Evolutionary conservation across 306 rosid species (phyloP).

Genomic region (Psophocarpus tetragonolobus): DNA sequence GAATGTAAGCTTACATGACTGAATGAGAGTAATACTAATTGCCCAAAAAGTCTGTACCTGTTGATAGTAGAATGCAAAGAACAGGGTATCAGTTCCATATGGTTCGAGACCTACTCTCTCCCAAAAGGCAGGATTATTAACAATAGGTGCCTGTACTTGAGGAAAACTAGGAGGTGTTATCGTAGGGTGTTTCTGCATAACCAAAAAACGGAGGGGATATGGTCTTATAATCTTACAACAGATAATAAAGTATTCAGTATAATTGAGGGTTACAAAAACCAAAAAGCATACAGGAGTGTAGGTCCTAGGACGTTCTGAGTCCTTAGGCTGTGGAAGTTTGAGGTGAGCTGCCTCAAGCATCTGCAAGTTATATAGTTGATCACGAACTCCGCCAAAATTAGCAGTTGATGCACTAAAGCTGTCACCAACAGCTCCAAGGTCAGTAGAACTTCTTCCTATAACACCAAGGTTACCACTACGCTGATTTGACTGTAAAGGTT

Average conservation of each 20-base stretch:
- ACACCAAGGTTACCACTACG: constrained; percentile 74
- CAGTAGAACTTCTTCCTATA: constrained; percentile 79
- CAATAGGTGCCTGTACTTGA: constrained; percentile 84
- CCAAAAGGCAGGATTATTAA: constrained; percentile 83
- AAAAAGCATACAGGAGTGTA: constrained; percentile 62
- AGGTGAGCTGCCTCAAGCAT: constrained; percentile 80
- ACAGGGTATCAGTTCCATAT: constrained; percentile 73
- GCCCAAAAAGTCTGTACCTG: constrained; percentile 54
- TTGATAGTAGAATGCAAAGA: constrained; percentile 85
- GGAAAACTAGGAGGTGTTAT: constrained; percentile 78
- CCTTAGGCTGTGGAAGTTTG: constrained; percentile 82
- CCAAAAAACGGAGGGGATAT: background rate
- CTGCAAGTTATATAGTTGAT: constrained; percentile 66
- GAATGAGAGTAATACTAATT: background rate
- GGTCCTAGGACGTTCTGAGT: constrained; percentile 84
- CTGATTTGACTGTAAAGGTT: constrained; percentile 72
- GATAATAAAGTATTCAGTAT: background rate
- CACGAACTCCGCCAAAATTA: constrained; percentile 59
- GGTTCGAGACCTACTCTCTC: constrained; percentile 68
- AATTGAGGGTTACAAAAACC: constrained; percentile 8
- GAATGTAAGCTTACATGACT: constrained; percentile 26
- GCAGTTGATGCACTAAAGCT: constrained; percentile 53
- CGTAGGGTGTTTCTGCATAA: constrained; percentile 70
- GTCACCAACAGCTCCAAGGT: constrained; percentile 77
- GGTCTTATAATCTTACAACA: background rate